Conservation (phyloP, 192 early-diverging fungal species). For the Endogone sp. region DNA sequence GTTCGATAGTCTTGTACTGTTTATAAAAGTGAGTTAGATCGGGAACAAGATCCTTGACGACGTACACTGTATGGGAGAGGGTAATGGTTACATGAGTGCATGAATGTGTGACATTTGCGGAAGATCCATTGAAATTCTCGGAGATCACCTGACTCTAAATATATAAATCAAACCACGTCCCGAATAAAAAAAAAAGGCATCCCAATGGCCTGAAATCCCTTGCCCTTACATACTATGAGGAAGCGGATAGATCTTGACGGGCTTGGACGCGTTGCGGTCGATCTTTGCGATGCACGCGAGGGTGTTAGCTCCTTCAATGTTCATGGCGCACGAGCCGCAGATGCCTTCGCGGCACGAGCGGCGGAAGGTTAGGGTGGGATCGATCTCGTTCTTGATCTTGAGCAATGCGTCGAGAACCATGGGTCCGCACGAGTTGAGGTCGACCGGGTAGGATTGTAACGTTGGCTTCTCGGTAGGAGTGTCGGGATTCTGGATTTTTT, state of each 20-base stretch:
- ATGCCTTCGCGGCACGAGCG: conserved; percentile 96
- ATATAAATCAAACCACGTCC: background rate
- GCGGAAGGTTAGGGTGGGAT: conserved; percentile 92
- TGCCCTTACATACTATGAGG: conserved; percentile 85
- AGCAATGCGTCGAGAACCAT: conserved; percentile 96
- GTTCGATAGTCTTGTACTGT: conserved; percentile 97
- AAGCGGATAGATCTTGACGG: conserved; percentile 90
- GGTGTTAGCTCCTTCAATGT: conserved; percentile 95
- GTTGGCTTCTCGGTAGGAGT: conserved; percentile 81
- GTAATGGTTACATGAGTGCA: background rate
- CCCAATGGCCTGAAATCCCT: no score
- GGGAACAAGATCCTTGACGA: conserved; percentile 96
- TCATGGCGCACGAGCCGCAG: conserved; percentile 98
- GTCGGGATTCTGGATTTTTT: conserved; percentile 84
- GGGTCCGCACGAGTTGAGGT: conserved; percentile 90
- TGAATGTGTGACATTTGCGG: no score
- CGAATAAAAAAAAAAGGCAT: no score
- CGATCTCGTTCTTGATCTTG: conserved; percentile 97
- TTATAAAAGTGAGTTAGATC: conserved; percentile 97
- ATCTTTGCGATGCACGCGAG: conserved; percentile 91
- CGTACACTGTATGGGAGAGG: conserved; percentile 81
- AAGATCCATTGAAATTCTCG: no score
- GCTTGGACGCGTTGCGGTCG: conserved; percentile 61
- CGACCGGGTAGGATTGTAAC: conserved; percentile 84
- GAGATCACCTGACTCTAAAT: no score